phyloP scores from a whole-genome alignment of 257 asterid genomes.

The Solanum medicagineum region DNA sequence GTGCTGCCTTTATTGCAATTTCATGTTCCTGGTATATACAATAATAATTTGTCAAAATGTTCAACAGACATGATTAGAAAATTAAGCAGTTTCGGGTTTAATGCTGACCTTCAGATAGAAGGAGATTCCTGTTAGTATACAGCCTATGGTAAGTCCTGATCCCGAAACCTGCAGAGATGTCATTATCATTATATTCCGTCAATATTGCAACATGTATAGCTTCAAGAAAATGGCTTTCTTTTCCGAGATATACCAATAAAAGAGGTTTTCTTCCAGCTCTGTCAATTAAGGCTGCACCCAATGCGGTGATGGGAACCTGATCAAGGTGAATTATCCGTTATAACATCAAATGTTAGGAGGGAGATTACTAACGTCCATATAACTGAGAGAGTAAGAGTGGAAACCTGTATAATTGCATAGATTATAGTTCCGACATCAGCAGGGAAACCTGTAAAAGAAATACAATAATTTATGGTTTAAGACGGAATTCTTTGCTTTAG shows the following conservation, averaged over 20 bases:
- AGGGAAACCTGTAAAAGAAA: constrained; percentile 54
- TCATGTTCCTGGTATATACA: constrained; percentile 40
- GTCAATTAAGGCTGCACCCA: constrained; percentile 66
- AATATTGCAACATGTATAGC: not conserved
- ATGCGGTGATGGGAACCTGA: constrained; percentile 66
- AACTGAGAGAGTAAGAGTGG: constrained; percentile 1
- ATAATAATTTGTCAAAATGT: constrained; percentile 4
- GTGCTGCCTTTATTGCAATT: constrained; percentile 44
- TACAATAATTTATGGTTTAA: not conserved
- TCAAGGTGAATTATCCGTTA: not conserved
- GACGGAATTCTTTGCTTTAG: not conserved
- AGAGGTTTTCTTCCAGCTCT: constrained; percentile 85
- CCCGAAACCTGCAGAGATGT: constrained; percentile 54
- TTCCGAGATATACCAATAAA: constrained; percentile 39
- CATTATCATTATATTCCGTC: not conserved
- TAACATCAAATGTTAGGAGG: not conserved
- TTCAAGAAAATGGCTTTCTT: not conserved
- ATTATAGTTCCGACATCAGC: constrained; percentile 67
- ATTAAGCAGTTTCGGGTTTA: not conserved
- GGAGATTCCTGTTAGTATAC: constrained; percentile 58
- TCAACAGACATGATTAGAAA: not conserved
- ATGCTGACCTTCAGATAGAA: constrained; percentile 60
- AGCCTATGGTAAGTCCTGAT: constrained; percentile 67
- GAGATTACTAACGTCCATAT: not conserved
- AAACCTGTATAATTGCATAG: constrained; percentile 79